Conservation (phyloP, 2,329 filamentous ascomycete genomes). For the Kalaharituber pfeilii region DNA sequence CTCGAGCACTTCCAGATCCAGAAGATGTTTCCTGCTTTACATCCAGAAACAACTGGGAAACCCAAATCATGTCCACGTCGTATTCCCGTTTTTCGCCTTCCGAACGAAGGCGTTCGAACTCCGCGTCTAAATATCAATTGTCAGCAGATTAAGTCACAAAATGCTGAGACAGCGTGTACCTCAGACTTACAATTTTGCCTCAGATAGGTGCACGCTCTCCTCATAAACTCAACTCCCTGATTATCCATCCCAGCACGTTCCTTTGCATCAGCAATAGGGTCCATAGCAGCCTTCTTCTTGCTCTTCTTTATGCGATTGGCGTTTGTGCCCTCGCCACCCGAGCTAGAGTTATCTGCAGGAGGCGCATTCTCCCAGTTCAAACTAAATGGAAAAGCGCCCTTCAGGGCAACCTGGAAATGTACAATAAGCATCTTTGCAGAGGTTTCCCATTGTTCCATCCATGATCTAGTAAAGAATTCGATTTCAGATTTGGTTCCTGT, state of each 20-base stretch:
- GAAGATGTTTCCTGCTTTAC: no score
- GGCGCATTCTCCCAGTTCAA: not conserved
- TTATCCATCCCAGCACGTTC: not conserved
- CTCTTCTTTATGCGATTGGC: not conserved
- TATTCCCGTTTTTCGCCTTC: not conserved
- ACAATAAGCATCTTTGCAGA: not conserved
- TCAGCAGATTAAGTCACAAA: not conserved
- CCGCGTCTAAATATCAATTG: not conserved
- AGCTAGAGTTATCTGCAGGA: not conserved
- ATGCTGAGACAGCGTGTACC: no score
- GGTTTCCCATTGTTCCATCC: not conserved
- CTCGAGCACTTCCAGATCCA: no score
- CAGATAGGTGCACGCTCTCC: not conserved
- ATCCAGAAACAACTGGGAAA: conserved; percentile 1
- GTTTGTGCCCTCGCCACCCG: not conserved
- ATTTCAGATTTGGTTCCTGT: not conserved
- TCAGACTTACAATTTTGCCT: not conserved
- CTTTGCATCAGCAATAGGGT: not conserved
- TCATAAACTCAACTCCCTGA: not conserved
- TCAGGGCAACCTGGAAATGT: not conserved
- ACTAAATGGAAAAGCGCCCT: not conserved
- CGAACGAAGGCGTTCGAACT: not conserved
- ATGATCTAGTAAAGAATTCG: not conserved
- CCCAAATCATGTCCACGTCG: not conserved
- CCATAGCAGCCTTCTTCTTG: not conserved